These are phyloP conservation scores for Tylopilus intermedius DNA, from an alignment of 768 basidiomycete species.

Conservation along the genomic window DNA sequence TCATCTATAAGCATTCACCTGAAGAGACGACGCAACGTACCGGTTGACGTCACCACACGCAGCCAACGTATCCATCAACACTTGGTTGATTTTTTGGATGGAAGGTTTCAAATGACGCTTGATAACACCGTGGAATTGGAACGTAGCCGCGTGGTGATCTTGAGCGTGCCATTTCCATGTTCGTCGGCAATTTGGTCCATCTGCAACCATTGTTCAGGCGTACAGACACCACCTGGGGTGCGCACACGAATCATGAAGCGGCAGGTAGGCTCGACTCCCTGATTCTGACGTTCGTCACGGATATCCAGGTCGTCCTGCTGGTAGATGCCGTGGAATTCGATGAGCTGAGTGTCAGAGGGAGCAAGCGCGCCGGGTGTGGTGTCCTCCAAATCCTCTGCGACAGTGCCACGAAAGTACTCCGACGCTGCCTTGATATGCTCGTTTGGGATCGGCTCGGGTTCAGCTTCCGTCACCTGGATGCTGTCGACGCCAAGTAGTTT, in stretches of 20 bases:
- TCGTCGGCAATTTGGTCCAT: conserved; percentile 97
- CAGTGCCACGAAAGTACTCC: conserved; percentile 90
- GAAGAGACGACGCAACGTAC: conserved; percentile 33
- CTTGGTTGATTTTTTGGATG: conserved; percentile 92
- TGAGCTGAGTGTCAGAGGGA: conserved; percentile 86
- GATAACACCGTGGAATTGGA: conserved; percentile 95
- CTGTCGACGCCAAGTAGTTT: conserved; percentile 89
- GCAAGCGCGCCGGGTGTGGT: conserved; percentile 85
- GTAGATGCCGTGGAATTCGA: conserved; percentile 96
- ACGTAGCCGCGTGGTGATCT: conserved; percentile 95
- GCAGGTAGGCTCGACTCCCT: conserved; percentile 93
- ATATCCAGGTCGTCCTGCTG: conserved; percentile 99
- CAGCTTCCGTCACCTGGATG: conserved; percentile 83
- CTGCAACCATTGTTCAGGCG: conserved; percentile 85
- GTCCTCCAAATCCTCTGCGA: conserved; percentile 86
- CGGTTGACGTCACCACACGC: conserved; percentile 37
- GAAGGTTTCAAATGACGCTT: conserved; percentile 56
- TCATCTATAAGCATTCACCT: conserved; percentile 39
- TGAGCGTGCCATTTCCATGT: conserved; percentile 90
- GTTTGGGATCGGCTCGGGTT: conserved; percentile 96
- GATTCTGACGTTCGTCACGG: conserved; percentile 88
- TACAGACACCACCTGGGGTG: conserved; percentile 94
- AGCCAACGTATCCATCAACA: conserved; percentile 88
- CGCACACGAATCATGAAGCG: conserved; percentile 98
- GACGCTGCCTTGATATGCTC: conserved; percentile 99